phyloP scores from a whole-genome alignment of 2,329 filamentous ascomycete genomes.

The Coniosporium tulheliwenetii region DNA sequence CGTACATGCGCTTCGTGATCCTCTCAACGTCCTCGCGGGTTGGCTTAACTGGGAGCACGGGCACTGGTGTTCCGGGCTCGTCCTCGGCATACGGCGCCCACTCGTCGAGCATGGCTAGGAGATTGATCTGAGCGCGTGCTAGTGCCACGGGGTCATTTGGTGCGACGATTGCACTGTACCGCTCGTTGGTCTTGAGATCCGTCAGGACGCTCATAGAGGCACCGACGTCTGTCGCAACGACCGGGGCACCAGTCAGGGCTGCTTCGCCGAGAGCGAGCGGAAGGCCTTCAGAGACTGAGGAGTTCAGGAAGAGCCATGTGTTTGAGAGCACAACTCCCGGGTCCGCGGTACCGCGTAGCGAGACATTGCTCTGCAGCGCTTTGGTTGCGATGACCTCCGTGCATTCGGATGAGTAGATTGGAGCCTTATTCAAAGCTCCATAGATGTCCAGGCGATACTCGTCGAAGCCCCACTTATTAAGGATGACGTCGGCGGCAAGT shows the following conservation, averaged over 20 bases:
- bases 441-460: constrained; percentile 49
- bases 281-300: constrained; percentile 39
- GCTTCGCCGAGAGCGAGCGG: constrained; percentile 43
- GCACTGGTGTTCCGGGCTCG: constrained; percentile 16
- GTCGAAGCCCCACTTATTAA: constrained; percentile 50
- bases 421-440: constrained; percentile 46
- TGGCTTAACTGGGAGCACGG: constrained; percentile 32
- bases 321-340: constrained; percentile 15
- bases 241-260: constrained; percentile 38
- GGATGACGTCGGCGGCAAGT: constrained; percentile 47
- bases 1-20: constrained; percentile 43
- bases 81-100: constrained; percentile 45
- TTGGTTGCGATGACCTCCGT: constrained; percentile 43
- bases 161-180: constrained; percentile 47
- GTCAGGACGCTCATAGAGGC: constrained; percentile 40
- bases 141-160: constrained; percentile 47
- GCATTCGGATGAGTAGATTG: constrained; percentile 43
- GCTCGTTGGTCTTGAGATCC: constrained; percentile 28
- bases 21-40: constrained; percentile 33
- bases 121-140: constrained; percentile 45
- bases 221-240: constrained; percentile 41
- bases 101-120: constrained; percentile 45
- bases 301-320: constrained; percentile 34
- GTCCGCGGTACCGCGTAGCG: constrained; percentile 7
- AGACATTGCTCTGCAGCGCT: constrained; percentile 32